Conservation (phyloP, 148 eudicot species). For the Rhododendron molle region DNA sequence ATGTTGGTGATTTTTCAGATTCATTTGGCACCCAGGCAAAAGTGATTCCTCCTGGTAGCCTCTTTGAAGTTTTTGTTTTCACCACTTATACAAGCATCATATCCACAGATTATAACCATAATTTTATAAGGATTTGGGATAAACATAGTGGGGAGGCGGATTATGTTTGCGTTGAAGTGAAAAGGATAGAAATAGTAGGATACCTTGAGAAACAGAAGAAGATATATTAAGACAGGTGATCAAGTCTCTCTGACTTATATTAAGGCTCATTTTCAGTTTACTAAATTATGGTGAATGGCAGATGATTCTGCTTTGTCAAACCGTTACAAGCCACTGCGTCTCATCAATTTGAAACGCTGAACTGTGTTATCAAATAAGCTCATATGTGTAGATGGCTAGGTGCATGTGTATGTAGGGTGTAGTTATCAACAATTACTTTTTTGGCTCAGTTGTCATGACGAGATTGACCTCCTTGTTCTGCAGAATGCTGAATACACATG, state of each 20-base stretch:
- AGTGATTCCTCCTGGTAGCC: neutral
- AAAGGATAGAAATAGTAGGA: too few species aligned
- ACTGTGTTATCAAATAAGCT: neutral
- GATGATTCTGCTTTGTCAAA: neutral
- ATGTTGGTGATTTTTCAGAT: neutral
- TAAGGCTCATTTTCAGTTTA: neutral
- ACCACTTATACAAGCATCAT: neutral
- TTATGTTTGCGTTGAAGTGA: too few species aligned
- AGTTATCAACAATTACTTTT: neutral
- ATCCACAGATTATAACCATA: neutral
- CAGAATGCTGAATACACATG: neutral
- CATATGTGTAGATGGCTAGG: neutral
- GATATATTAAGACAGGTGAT: neutral
- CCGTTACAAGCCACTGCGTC: neutral
- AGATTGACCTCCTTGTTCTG: neutral
- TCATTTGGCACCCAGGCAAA: neutral
- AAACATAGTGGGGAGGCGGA: too few species aligned
- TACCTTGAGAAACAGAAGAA: too few species aligned
- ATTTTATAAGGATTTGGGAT: too few species aligned
- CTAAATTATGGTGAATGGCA: neutral
- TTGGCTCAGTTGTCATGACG: neutral
- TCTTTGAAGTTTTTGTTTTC: neutral
- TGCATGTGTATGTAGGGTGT: neutral
- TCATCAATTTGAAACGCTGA: neutral
- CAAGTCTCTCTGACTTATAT: neutral